phyloP scores from a whole-genome alignment of 2,329 filamentous ascomycete species.

The Hymenoscyphus fraxineus region DNA sequence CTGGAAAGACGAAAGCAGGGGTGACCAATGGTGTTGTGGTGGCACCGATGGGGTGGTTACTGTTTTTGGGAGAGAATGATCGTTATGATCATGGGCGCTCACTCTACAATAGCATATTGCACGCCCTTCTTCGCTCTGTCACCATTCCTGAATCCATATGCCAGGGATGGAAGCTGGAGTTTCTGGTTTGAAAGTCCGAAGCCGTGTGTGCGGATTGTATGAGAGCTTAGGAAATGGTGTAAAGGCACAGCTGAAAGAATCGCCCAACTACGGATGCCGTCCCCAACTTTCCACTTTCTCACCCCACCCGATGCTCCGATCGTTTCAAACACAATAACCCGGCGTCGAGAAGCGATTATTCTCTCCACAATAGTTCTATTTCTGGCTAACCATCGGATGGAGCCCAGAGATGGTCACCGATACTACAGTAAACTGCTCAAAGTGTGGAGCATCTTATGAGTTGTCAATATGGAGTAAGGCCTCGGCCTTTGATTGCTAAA shows the following conservation, averaged over 20 bases:
- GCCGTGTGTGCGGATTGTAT: neutral
- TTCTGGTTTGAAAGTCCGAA: neutral
- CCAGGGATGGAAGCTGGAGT: neutral
- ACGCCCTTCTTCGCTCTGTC: neutral
- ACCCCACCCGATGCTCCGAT: neutral
- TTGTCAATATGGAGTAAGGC: neutral
- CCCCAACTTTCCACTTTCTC: neutral
- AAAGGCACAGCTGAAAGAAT: neutral
- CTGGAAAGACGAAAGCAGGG: constrained; percentile 60
- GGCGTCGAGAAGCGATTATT: neutral
- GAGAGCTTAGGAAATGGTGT: neutral
- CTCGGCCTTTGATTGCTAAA: neutral
- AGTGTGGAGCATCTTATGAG: neutral
- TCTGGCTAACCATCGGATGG: neutral
- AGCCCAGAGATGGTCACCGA: neutral
- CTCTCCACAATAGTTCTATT: neutral
- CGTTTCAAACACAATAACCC: neutral
- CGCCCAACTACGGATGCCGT: neutral
- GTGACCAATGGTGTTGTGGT: constrained; percentile 61
- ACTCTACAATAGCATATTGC: neutral
- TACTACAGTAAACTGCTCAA: neutral
- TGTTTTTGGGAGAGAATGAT: constrained; percentile 46
- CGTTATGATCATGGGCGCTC: neutral
- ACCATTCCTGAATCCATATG: neutral
- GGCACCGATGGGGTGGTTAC: constrained; percentile 64